Evolutionary conservation across 441 rosid genomes (phyloP), one percentile per base, ranked within the genome.

Genomic region (Erodium chrysanthum): DNA sequence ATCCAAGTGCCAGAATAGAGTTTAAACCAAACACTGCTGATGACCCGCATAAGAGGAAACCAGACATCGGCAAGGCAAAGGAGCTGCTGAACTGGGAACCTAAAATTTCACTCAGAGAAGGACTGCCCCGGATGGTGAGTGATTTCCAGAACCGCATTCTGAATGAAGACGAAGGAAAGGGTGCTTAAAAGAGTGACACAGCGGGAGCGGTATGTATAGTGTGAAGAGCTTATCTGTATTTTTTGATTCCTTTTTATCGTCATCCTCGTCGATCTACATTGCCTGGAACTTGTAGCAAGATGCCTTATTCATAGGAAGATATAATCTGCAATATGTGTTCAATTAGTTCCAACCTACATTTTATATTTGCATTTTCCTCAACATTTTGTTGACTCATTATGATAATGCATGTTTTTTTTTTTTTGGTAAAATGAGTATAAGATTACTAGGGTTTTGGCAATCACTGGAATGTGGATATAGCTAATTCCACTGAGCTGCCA

Each of bases 21-120:
- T 93, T 85, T 77, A 86, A 22, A 76, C 88, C 93, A 23, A 93
- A 93, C 75, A 93, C 98, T 56, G 95, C 93, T 0, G 98, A 93
- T 42, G 97, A 93, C 79, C 98, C 98, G 5, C 96, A 89, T 74
- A 91, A 78, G 83, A 88, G 98, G 81, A 93, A 93, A 78, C 97
- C 97, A 5, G 97, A 93, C 70, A 91, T 93, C 68, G 78, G 82
- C 88, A 91, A 88, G 77, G 98, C 98, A 42, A 93, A 88, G 82
- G 86, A 91, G 68, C 75, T 84, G 35, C 82, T 93, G 71, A 91
- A 86, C 86, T 91, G 98, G 98, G 89, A 88, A 70, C 98, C 98
- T 7, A 91, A 85, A 76, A 73, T 93, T 23, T 74, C 96, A 12
- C 81, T 93, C 66, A 81, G 86, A 71, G 96, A 88, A 2, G 97